Evolutionary conservation across 345 rosid species (phyloP).

Genomic region (Camelina neglecta): DNA sequence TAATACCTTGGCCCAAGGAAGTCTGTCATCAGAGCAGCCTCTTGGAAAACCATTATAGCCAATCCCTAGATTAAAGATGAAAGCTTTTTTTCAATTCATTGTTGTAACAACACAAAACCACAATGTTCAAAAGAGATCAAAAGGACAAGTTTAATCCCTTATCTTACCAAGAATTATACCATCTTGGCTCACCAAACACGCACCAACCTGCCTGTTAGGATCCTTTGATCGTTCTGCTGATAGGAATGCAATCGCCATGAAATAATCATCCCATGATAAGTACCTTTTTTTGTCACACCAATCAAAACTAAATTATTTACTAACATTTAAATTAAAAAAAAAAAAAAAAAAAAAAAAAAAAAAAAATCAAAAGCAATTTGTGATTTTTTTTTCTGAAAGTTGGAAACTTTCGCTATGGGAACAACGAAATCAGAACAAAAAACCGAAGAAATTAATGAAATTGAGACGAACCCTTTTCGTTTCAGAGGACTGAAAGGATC

Average conservation of each 20-base stretch:
- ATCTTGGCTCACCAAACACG: constrained; percentile 89
- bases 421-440: background rate
- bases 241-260: constrained; percentile 86
- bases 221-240: constrained; percentile 92
- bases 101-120: background rate
- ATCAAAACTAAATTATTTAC: background rate
- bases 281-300: constrained; percentile 52
- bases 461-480: constrained; percentile 66
- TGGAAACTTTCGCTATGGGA: constrained; percentile 3
- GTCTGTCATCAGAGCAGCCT: constrained; percentile 96
- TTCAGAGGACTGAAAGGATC: constrained; percentile 80
- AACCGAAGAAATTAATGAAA: background rate
- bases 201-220: constrained; percentile 99
- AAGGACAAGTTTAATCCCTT: background rate
- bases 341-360: background rate
- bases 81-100: background rate
- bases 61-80: constrained; percentile 58
- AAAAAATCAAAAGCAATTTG: background rate
- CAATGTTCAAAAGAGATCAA: background rate
- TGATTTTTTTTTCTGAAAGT: background rate
- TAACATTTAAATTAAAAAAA: background rate
- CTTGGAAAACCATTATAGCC: constrained; percentile 99
- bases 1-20: constrained; percentile 96
- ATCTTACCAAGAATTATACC: constrained; percentile 87
- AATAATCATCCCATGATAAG: constrained; percentile 96